phyloP scores from a whole-genome alignment of 352 stramenopile genomes.

The Plasmopara viticola region DNA sequence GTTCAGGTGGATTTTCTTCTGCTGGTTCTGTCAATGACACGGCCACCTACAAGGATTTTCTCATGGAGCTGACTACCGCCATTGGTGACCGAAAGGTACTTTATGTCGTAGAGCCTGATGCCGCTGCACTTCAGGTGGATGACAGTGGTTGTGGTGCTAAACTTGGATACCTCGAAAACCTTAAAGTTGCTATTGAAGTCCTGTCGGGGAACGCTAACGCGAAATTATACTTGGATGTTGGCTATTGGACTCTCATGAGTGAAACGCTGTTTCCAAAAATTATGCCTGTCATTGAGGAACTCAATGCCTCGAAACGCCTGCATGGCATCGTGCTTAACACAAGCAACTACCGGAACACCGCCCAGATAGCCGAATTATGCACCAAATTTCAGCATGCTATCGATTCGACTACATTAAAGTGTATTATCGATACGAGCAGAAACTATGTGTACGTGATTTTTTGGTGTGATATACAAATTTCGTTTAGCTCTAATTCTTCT shows the following conservation, averaged over 20 bases:
- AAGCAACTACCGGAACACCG: conserved; percentile 51
- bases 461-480: conserved; percentile 58
- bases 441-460: conserved; percentile 37
- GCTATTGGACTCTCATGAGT: conserved; percentile 62
- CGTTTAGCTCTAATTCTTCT: no score
- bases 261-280: no score
- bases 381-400: conserved; percentile 46
- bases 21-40: no score
- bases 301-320: conserved; percentile 34
- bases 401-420: conserved; percentile 36
- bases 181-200: conserved; percentile 39
- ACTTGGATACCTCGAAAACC: conserved; percentile 44
- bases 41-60: no score
- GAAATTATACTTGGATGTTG: conserved; percentile 59
- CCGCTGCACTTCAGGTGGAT: conserved; percentile 42
- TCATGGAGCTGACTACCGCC: no score
- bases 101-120: conserved; percentile 60
- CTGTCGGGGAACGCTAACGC: conserved; percentile 52
- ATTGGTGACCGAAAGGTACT: no score
- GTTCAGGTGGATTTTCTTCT: no score
- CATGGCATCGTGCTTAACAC: conserved; percentile 66
- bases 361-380: conserved; percentile 43
- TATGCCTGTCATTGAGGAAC: no score
- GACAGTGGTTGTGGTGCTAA: conserved; percentile 33
- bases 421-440: conserved; percentile 58